phyloP scores from a whole-genome alignment of 2,329 filamentous ascomycete species.

The Apiospora arundinis region DNA sequence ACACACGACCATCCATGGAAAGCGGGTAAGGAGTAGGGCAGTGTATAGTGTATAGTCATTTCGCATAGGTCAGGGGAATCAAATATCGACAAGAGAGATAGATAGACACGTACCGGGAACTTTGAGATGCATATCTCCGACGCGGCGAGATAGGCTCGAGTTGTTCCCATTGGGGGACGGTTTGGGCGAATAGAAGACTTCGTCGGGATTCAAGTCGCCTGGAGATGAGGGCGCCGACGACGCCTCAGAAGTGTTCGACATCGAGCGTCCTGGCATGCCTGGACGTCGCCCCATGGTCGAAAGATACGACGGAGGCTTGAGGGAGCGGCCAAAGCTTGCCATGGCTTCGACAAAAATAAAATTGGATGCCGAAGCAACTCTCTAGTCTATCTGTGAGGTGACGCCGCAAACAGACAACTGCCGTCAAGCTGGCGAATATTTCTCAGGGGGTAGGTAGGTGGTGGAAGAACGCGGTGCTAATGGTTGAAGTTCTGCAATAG shows the following conservation, averaged over 20 bases:
- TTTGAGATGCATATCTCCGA: constrained; percentile 30
- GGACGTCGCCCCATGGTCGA: constrained; percentile 50
- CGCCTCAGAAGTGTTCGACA: constrained; percentile 56
- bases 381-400: neutral
- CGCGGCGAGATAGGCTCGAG: constrained; percentile 27
- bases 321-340: constrained; percentile 56
- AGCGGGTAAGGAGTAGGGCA: neutral
- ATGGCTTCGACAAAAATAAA: constrained; percentile 39
- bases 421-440: neutral
- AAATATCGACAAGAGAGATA: neutral
- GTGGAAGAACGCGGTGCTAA: neutral
- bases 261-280: constrained; percentile 48
- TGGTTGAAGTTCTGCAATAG: neutral
- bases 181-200: constrained; percentile 45
- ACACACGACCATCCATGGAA: constrained; percentile 10
- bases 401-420: neutral
- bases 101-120: constrained; percentile 24
- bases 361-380: neutral
- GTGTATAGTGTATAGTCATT: neutral
- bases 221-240: constrained; percentile 44
- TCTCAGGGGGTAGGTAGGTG: neutral
- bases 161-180: constrained; percentile 37
- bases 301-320: constrained; percentile 54
- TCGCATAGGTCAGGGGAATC: constrained; percentile 13
- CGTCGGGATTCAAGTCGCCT: constrained; percentile 38